phyloP scores from a whole-genome alignment of 2,329 filamentous ascomycete species.

The Beauveria sp. region DNA sequence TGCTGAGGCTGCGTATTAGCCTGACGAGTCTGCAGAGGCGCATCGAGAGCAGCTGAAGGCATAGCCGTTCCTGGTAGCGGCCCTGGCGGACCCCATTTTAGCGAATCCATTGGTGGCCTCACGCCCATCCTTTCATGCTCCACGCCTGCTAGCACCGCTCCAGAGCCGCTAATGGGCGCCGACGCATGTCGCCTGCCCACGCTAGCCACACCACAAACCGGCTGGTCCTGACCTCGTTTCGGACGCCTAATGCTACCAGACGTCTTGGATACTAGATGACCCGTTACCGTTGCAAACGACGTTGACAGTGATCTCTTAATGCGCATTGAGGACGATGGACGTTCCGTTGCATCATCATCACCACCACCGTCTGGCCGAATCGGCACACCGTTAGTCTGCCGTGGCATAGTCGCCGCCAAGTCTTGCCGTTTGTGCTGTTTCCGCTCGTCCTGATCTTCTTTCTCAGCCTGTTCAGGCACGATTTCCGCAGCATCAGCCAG shows the following conservation, averaged over 20 bases:
- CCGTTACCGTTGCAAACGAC: conserved; percentile 47
- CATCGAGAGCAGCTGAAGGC: conserved; percentile 4
- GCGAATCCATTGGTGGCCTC: conserved; percentile 18
- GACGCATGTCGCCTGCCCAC: conserved; percentile 46
- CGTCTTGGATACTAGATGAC: conserved; percentile 47
- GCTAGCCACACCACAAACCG: conserved; percentile 27
- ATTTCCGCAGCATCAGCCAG: conserved; percentile 18
- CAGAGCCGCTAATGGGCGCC: conserved; percentile 35
- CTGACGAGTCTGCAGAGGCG: not conserved
- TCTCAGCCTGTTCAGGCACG: conserved; percentile 1
- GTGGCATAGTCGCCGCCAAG: not conserved
- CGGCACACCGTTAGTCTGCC: not conserved
- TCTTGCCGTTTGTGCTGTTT: not conserved
- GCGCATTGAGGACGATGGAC: conserved; percentile 33
- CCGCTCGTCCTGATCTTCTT: conserved; percentile 3
- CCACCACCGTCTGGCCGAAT: not conserved
- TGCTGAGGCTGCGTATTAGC: not conserved
- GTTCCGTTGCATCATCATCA: conserved; percentile 23
- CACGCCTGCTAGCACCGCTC: conserved; percentile 22
- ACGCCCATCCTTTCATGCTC: conserved; percentile 17
- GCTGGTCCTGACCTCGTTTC: conserved; percentile 35
- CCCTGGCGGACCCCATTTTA: conserved; percentile 12
- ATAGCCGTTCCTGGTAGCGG: conserved; percentile 2
- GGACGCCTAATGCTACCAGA: conserved; percentile 47
- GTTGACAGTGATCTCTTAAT: conserved; percentile 50